Conservation (phyloP, 179 eudicot genomes). For the Nepenthes alata region DNA sequence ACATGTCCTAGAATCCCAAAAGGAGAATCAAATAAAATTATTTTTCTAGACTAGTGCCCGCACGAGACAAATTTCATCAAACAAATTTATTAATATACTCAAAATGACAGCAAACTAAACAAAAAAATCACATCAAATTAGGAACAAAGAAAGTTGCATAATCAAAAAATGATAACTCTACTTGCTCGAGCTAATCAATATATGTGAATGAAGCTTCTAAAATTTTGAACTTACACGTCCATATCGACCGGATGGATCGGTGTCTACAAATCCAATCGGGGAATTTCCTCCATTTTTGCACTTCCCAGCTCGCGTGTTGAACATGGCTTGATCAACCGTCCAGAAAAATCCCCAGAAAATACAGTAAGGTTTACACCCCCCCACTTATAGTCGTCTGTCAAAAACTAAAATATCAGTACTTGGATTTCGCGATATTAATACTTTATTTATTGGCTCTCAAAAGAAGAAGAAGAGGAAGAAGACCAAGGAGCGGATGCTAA, state of each 20-base stretch:
- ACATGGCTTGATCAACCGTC: slow-evolving; percentile 12
- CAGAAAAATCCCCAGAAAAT: background rate
- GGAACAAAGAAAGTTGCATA: background rate
- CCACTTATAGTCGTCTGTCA: too few species aligned
- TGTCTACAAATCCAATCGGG: slow-evolving; percentile 35
- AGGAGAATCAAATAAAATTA: too few species aligned
- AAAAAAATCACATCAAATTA: background rate
- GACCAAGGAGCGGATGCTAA: slow-evolving; percentile 18
- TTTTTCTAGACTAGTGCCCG: too few species aligned
- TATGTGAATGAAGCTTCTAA: background rate
- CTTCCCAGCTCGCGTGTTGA: slow-evolving; percentile 13
- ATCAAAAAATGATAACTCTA: background rate
- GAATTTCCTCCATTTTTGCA: slow-evolving; percentile 11
- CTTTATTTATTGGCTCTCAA: too few species aligned
- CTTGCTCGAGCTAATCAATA: too few species aligned
- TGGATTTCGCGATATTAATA: too few species aligned
- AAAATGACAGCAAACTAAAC: background rate
- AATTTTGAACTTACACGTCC: slow-evolving; percentile 61
- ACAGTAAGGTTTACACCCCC: background rate
- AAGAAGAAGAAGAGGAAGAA: background rate
- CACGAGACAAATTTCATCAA: too few species aligned
- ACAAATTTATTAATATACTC: too few species aligned
- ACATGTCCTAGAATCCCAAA: too few species aligned
- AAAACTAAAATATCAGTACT: too few species aligned
- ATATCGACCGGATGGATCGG: slow-evolving; percentile 68